phyloP scores from a whole-genome alignment of 2,329 filamentous ascomycete genomes.

The Penicillium sp. region DNA sequence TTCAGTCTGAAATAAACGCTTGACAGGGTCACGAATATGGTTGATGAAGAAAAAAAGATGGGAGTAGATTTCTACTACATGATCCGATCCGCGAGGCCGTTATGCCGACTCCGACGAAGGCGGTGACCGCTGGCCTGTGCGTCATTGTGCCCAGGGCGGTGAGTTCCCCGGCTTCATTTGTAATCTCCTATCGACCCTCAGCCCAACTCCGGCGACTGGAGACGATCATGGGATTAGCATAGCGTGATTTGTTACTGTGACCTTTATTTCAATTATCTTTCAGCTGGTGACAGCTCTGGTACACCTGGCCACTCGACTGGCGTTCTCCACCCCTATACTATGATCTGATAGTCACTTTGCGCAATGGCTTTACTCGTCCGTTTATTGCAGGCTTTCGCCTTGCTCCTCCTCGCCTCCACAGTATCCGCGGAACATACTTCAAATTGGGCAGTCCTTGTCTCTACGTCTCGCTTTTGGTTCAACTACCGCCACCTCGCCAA shows the following conservation, averaged over 20 bases:
- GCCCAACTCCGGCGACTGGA: background rate
- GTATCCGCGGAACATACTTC: constrained; percentile 69
- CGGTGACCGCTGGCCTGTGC: constrained; percentile 16
- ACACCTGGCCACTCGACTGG: constrained; percentile 3
- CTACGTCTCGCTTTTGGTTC: constrained; percentile 99
- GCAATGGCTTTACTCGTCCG: constrained; percentile 30
- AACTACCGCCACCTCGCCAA: constrained; percentile 99
- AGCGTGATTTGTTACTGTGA: background rate
- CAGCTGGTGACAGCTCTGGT: background rate
- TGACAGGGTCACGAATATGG: constrained; percentile 2
- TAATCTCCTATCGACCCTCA: constrained; percentile 8
- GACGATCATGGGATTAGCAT: constrained; percentile 1
- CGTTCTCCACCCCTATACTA: constrained; percentile 12
- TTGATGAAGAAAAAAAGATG: constrained; percentile 15
- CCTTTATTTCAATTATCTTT: background rate
- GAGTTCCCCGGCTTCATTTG: constrained; percentile 3
- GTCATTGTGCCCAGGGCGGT: background rate
- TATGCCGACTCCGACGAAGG: constrained; percentile 28
- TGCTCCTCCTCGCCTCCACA: constrained; percentile 24
- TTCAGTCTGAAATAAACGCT: constrained; percentile 1
- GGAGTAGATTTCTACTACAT: constrained; percentile 16
- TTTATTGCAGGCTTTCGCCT: constrained; percentile 27
- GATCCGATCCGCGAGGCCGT: constrained; percentile 25
- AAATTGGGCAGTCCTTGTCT: constrained; percentile 99
- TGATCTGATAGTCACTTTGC: constrained; percentile 16